A percentile compares a stretch with the other conserved stretches of the same genome.
phyloP scores from a whole-genome alignment of 371 early-diverging fungal species.

The Syncephalastrum racemosum region DNA sequence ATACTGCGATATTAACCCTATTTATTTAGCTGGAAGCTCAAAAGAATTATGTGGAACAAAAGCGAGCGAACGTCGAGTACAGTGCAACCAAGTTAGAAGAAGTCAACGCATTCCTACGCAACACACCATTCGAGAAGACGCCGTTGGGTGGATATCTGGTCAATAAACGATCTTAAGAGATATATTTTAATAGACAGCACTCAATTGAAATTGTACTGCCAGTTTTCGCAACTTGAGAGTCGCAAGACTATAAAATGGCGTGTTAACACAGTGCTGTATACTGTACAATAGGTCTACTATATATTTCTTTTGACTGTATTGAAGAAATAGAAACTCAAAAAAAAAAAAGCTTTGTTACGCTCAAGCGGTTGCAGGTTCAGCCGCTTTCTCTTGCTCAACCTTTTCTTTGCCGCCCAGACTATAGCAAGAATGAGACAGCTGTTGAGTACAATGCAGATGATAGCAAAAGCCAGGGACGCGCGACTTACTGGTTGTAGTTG shows the following conservation, averaged over 20 bases:
- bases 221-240: neutral
- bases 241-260: neutral
- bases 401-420: constrained; percentile 42
- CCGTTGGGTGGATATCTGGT: constrained; percentile 51
- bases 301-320: too few relatives aligned
- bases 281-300: too few relatives aligned
- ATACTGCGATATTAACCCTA: neutral
- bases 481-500: constrained; percentile 64
- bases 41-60: constrained; percentile 71
- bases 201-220: neutral
- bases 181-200: neutral
- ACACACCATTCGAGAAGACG: constrained; percentile 51
- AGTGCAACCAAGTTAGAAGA: constrained; percentile 69
- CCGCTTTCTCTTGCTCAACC: constrained; percentile 11
- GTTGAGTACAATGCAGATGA: too few relatives aligned
- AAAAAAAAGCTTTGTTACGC: too few relatives aligned
- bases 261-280: too few relatives aligned
- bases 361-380: constrained; percentile 9
- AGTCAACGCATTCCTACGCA: constrained; percentile 59
- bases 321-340: too few relatives aligned
- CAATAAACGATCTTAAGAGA: neutral
- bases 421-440: constrained; percentile 1
- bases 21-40: constrained; percentile 69
- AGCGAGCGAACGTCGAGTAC: constrained; percentile 75
- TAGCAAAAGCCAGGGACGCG: neutral